Evolutionary conservation across 2,329 filamentous ascomycete species (phyloP), one percentile per base, ranked within the genome.

Genomic region (Pseudogymnoascus sp.): DNA sequence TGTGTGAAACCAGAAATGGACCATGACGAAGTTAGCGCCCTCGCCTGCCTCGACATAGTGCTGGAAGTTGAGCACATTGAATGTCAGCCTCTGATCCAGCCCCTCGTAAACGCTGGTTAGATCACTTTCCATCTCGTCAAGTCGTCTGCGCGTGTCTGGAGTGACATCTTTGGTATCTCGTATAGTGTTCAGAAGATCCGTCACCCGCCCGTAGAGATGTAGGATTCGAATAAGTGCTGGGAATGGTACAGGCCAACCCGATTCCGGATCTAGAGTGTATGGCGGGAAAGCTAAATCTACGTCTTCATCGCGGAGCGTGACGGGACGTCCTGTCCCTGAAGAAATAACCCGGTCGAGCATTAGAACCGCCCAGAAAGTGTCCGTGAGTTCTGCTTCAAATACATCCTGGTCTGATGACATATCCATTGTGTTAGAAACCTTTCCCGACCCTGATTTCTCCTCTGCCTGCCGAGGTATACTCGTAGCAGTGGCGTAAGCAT

Each of bases 291-390:
- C 83, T 5, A 95, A 80, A 72, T 95, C 92, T 66, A 93, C 92
- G 67, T 95, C 91, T 64, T 90, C 88, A 70, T 95, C 90, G 58
- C 88, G 85, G 29, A 96, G 80, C 0, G 91, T 95, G 12, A 94
- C 91, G 0, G 91, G 88, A 13, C 91, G 82, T 8, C 92, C 92
- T 0, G 91, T 95, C 0, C 91, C 91, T 0, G 90, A 93, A 0
- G 91, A 95, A 27, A 96, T 93, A 64, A 93, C 88, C 17, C 91
- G 83, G 70, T 96, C 91, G 1, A 96, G 81, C 66, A 95, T 88
- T 73, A 95, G 95, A 9, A 96, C 88, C 4, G 90, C 87, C 91
- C 91, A 96, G 67, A 96, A 92, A 0, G 91, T 93, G 69, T 96
- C 90, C 44, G 91, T 86, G 13, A 90, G 84, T 71, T 95, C 91